These are phyloP conservation scores for button mushroom (Agaricus bisporus) DNA, from an alignment of 768 basidiomycete species.

Conservation along the genomic window DNA sequence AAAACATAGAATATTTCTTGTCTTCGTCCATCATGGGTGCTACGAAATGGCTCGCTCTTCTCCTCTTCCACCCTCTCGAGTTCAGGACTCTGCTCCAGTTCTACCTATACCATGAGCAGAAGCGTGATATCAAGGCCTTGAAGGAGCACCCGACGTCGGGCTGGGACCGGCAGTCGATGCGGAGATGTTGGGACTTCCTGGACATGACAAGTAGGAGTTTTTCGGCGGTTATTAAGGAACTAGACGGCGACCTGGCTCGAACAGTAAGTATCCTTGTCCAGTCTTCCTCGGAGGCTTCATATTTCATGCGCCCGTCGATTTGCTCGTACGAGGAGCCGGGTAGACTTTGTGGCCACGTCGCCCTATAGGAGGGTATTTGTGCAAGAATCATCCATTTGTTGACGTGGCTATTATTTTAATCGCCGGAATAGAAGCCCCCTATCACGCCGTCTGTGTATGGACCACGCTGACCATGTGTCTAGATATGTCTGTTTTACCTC, in stretches of 20 bases:
- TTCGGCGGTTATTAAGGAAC: slow-evolving; percentile 88
- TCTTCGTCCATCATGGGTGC: slow-evolving; percentile 38
- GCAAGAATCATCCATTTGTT: neutral
- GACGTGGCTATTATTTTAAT: neutral
- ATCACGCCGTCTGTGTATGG: neutral
- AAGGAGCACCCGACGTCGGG: slow-evolving; percentile 75
- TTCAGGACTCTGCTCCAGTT: slow-evolving; percentile 81
- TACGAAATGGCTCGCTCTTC: slow-evolving; percentile 55
- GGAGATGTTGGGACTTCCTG: slow-evolving; percentile 83
- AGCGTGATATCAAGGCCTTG: slow-evolving; percentile 74
- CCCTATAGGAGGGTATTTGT: neutral
- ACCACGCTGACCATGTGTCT: slow-evolving; percentile 2
- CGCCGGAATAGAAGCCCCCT: neutral
- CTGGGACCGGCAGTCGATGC: slow-evolving; percentile 85
- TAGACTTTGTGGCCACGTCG: neutral
- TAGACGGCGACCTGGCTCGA: slow-evolving; percentile 91
- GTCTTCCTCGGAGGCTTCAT: slow-evolving; percentile 5
- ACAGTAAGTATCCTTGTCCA: slow-evolving; percentile 51
- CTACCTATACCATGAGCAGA: slow-evolving; percentile 73
- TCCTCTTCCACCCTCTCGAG: slow-evolving; percentile 78
- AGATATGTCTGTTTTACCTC: slow-evolving; percentile 96
- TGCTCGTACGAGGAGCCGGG: neutral
- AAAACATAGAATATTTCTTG: neutral
- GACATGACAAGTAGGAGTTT: slow-evolving; percentile 90
- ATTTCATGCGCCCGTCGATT: neutral